Evolutionary conservation across 192 early-diverging fungal species (phyloP).

Genomic region (Linnemannia exigua): DNA sequence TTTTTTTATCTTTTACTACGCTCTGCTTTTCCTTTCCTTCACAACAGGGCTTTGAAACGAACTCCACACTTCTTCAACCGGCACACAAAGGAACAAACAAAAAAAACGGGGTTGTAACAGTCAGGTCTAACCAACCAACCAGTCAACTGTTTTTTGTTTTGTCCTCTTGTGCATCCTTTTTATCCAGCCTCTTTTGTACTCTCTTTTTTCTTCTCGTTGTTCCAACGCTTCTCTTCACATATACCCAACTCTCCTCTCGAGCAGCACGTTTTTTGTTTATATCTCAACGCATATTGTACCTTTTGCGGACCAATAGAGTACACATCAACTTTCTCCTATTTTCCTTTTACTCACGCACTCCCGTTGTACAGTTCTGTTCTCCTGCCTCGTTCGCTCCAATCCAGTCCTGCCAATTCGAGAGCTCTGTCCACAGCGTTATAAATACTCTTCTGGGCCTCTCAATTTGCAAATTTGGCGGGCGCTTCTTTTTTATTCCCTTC

Average conservation of each 20-base stretch:
- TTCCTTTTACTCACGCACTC: background rate
- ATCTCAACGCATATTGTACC: background rate
- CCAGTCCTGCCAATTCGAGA: background rate
- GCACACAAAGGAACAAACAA: background rate
- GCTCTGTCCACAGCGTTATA: background rate
- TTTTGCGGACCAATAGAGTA: background rate
- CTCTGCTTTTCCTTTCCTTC: background rate
- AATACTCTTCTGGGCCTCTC: background rate
- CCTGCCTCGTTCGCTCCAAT: background rate
- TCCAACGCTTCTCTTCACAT: background rate
- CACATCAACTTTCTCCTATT: background rate
- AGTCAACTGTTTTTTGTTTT: too few relatives aligned
- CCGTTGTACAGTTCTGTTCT: background rate
- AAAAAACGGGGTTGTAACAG: slow-evolving; percentile 6
- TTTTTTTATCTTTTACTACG: background rate
- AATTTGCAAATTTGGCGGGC: slow-evolving; percentile 1
- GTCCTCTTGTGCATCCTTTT: background rate
- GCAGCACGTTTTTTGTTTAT: background rate
- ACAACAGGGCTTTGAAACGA: slow-evolving; percentile 2
- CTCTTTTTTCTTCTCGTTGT: background rate
- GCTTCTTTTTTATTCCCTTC: slow-evolving; percentile 9
- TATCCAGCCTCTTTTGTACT: background rate
- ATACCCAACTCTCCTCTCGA: background rate
- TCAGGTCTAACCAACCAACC: background rate
- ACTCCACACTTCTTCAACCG: background rate